A percentile compares a stretch with the other conserved stretches of the same genome.
These are phyloP conservation scores for Circinella minor DNA, from an alignment of 371 early-diverging fungal species.

Conservation along the genomic window DNA sequence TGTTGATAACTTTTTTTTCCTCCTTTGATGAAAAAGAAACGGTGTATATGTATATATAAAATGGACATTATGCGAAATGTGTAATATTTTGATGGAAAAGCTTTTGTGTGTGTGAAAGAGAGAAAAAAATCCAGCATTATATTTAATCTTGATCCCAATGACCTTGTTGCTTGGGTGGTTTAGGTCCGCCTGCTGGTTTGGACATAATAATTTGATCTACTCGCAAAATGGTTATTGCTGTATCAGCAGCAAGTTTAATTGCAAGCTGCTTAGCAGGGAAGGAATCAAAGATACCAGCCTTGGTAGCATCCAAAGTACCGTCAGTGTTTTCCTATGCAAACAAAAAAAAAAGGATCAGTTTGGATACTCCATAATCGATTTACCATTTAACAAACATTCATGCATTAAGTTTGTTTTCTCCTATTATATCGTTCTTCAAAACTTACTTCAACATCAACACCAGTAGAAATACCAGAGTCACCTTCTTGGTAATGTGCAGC, in stretches of 20 bases:
- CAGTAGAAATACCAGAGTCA: conserved; percentile 50
- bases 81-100: neutral
- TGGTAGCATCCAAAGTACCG: conserved; percentile 80
- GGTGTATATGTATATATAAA: neutral
- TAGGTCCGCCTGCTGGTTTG: conserved; percentile 97
- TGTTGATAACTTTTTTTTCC: neutral
- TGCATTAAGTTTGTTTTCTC: too few species aligned
- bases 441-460: conserved; percentile 80
- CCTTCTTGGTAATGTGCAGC: conserved; percentile 89
- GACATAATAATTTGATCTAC: conserved; percentile 99
- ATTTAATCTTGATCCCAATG: conserved; percentile 92
- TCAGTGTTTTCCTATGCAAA: conserved; percentile 62
- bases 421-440: too few species aligned
- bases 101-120: neutral
- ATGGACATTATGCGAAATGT: conserved; percentile 3
- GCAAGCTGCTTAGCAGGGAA: conserved; percentile 86
- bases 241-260: conserved; percentile 88
- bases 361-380: neutral
- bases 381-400: conserved; percentile 18
- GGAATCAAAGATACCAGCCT: conserved; percentile 80
- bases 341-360: neutral
- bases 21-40: neutral
- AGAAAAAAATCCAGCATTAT: neutral
- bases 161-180: conserved; percentile 85
- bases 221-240: conserved; percentile 93